Evolutionary conservation across 495 filamentous ascomycete species (phyloP).

Genomic region (Trichodelitschia bisporula): DNA sequence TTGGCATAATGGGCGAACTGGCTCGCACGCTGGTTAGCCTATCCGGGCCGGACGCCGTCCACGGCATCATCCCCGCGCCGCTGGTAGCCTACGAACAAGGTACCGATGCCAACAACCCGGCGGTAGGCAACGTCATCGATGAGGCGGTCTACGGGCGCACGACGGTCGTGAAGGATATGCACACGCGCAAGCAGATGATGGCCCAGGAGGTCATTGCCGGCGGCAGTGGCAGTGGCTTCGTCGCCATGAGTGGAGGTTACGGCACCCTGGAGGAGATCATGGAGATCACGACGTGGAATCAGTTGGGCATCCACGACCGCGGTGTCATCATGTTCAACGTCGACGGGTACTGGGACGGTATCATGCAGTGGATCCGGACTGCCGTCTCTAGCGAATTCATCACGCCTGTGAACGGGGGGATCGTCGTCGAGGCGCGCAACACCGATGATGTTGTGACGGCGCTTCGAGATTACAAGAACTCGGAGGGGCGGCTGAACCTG

Average conservation of each 20-base stretch:
- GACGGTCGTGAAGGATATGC: constrained; percentile 84
- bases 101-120: constrained; percentile 18
- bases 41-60: constrained; percentile 57
- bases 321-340: constrained; percentile 67
- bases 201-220: constrained; percentile 60
- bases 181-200: constrained; percentile 84
- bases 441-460: constrained; percentile 45
- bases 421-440: constrained; percentile 50
- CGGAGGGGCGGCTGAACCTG: constrained; percentile 48
- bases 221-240: constrained; percentile 65
- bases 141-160: constrained; percentile 54
- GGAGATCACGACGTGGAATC: constrained; percentile 94
- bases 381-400: constrained; percentile 62
- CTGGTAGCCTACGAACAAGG: constrained; percentile 62
- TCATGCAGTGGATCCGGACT: constrained; percentile 59
- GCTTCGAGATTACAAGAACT: constrained; percentile 50
- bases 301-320: constrained; percentile 72
- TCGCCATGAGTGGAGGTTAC: constrained; percentile 74
- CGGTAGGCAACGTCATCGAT: constrained; percentile 22
- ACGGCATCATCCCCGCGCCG: constrained; percentile 76
- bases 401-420: constrained; percentile 34
- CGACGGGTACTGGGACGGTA: constrained; percentile 73
- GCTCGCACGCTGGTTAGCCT: constrained; percentile 69
- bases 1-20: constrained; percentile 84
- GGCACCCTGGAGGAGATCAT: constrained; percentile 93